A percentile compares a stretch with the other conserved stretches of the same genome.
Evolutionary conservation across 2,329 filamentous ascomycete species (phyloP).

Genomic region (Sarocladium kiliense): DNA sequence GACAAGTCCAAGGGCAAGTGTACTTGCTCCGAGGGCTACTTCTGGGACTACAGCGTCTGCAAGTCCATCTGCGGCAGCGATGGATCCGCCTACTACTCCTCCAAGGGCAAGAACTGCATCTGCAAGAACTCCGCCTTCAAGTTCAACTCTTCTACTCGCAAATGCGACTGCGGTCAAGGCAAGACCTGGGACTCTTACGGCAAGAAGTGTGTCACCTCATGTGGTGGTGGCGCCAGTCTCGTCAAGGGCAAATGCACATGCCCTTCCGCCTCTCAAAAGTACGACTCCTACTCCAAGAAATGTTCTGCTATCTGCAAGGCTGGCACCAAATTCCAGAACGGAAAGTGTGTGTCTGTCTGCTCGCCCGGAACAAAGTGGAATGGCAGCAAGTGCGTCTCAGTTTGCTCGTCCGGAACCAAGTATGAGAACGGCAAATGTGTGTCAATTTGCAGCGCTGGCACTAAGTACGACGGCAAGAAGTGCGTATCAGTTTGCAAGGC

Average conservation of each 20-base stretch:
- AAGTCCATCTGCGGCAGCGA: background rate
- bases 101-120: background rate
- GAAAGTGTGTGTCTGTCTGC: too few species aligned
- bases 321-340: too few species aligned
- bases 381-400: too few species aligned
- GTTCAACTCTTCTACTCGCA: background rate
- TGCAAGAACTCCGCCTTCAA: background rate
- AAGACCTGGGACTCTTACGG: background rate
- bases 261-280: background rate
- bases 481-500: too few species aligned
- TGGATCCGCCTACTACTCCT: background rate
- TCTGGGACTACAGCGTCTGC: background rate
- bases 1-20: too few species aligned
- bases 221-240: background rate
- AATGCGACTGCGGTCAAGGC: background rate
- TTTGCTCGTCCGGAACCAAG: too few species aligned
- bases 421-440: too few species aligned
- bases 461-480: too few species aligned
- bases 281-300: too few species aligned
- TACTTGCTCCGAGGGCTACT: background rate
- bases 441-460: too few species aligned
- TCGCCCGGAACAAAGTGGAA: too few species aligned
- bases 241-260: background rate
- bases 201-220: background rate
- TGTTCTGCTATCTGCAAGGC: too few species aligned